Conservation (phyloP, 2,329 filamentous ascomycete species). For the Chrysoporthe austroafricana region DNA sequence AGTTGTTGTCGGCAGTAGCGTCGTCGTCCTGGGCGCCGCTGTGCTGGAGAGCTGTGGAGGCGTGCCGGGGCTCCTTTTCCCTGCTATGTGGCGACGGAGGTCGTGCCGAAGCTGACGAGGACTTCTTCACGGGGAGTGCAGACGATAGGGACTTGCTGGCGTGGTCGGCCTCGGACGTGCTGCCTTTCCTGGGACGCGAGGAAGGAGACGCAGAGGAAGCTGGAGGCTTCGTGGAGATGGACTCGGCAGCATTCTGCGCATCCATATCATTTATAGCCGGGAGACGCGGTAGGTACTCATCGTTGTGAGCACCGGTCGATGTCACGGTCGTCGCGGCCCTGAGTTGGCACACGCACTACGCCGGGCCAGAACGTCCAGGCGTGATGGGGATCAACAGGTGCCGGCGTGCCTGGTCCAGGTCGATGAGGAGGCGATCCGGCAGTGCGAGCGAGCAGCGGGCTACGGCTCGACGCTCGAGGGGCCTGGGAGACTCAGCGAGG, state of each 20-base stretch:
- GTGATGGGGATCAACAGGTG: background rate
- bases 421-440: background rate
- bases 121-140: constrained; percentile 34
- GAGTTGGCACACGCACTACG: constrained; percentile 7
- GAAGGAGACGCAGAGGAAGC: constrained; percentile 7
- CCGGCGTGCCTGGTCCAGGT: background rate
- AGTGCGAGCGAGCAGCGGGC: background rate
- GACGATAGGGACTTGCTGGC: constrained; percentile 35
- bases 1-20: constrained; percentile 60
- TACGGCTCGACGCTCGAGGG: background rate
- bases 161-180: constrained; percentile 39
- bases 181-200: constrained; percentile 3
- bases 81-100: constrained; percentile 26
- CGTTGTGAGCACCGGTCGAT: constrained; percentile 11
- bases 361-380: constrained; percentile 4
- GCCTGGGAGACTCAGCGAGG: no score
- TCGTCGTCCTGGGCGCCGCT: constrained; percentile 47
- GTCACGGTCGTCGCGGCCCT: constrained; percentile 5
- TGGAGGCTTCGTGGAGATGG: constrained; percentile 61
- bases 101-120: constrained; percentile 31
- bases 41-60: constrained; percentile 33
- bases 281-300: constrained; percentile 38
- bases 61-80: constrained; percentile 21
- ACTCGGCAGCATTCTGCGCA: constrained; percentile 69
- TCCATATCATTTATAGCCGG: constrained; percentile 68